Base-by-base conservation (phyloP, 139 green algal genomes). In the Chlorella sp. region DNA sequence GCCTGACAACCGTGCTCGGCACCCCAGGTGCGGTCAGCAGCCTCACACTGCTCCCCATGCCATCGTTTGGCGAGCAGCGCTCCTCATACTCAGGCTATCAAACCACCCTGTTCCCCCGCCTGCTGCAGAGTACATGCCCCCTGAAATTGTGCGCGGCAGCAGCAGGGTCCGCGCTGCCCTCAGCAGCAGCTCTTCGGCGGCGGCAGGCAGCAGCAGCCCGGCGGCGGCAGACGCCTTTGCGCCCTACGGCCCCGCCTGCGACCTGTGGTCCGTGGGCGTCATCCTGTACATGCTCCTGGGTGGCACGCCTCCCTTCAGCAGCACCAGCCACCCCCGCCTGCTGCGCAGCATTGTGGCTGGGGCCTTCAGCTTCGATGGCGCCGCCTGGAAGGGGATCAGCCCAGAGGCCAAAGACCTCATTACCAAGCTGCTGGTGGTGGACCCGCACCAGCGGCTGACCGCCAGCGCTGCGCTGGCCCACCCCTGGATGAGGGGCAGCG, bases 241-340 rank as follows among this genome's bases (percentile, higher is more conserved):
- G 17, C 84, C 84, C 28, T 96, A 96, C 77, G 83, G 73, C 41
- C 56, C 81, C 36, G 85, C 83, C 41, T 92, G 92, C 56, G 92
- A 96, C 86, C 75, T 95, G 80, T 96, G 93, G 93, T 44, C 40
- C 32, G 82, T 81, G 5, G 93, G 93, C 65, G 89, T 96, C 24
- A 91, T 96, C 67, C 85, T 96, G 19, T 96, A 92, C 85, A 92
- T 98, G 73, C 84, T 99, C 80, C 92, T 99, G 41, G 38, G 43
- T 2, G 95, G 95, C 11, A 96, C 95, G 85, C 94, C 95, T 2
- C 95, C 95, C 1, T 99, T 98, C 87, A 96, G 93, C 75, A 90
- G 93, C 79, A 93, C 97, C 80, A 94, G 86, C 70, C 94, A 99
- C 83, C 92, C 93, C 32, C 82, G 88, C 44, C 91, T 98, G 51